Evolutionary conservation across 148 eudicot species (phyloP).

Genomic region (Selenicereus undatus): DNA sequence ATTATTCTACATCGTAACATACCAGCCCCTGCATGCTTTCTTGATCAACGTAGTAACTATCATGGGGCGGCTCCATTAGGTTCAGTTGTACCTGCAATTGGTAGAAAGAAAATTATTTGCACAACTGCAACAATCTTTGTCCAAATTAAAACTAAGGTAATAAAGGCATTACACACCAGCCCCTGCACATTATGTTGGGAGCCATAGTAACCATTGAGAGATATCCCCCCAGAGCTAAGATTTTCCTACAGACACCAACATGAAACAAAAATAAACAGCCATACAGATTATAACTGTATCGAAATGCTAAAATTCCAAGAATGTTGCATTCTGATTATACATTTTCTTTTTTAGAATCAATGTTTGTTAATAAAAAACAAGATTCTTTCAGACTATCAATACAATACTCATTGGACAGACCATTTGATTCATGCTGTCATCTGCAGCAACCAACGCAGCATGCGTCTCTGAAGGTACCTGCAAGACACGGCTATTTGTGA

Average conservation of each 20-base stretch:
- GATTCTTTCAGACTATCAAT: background rate
- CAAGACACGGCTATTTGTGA: slow-evolving; percentile 21
- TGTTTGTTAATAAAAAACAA: background rate
- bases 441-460: slow-evolving; percentile 25
- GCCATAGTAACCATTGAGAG: slow-evolving; percentile 61
- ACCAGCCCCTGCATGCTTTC: slow-evolving; percentile 88
- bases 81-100: slow-evolving; percentile 66
- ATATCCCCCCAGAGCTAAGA: slow-evolving; percentile 53
- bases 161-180: slow-evolving; percentile 42
- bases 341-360: background rate
- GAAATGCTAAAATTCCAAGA: background rate
- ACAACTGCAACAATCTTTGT: background rate
- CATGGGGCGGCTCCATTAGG: slow-evolving; percentile 96
- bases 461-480: slow-evolving; percentile 36
- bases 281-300: background rate
- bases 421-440: slow-evolving; percentile 41
- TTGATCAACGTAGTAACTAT: slow-evolving; percentile 72
- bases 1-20: slow-evolving; percentile 26
- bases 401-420: slow-evolving; percentile 22
- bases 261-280: slow-evolving; percentile 1
- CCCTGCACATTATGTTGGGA: slow-evolving; percentile 73
- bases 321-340: background rate
- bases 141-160: slow-evolving; percentile 4
- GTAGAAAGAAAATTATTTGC: slow-evolving; percentile 1
- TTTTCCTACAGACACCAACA: slow-evolving; percentile 42